Base-by-base conservation (phyloP, 129 eudicot genomes). In the Deinandra increscens region DNA sequence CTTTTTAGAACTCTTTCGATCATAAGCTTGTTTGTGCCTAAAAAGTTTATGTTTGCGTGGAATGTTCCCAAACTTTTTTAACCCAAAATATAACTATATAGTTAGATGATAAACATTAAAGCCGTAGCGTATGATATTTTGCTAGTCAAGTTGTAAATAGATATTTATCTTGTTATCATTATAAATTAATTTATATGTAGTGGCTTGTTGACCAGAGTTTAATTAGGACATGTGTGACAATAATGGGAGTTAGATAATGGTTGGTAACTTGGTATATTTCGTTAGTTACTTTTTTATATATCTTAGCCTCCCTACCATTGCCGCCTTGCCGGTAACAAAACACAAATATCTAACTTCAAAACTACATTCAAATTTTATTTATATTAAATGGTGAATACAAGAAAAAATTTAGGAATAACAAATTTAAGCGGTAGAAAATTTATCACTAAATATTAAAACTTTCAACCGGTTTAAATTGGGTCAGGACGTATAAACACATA, bases 181-280 rank as follows among this genome's bases (percentile, higher is more conserved):
- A 26, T 13, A 20, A 13, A 44, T 17, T 13, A 7, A 20, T 14
- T 22, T 31, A 10, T 26, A 10, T 26, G 62, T 60, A 31, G 65
- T 60, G 65, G 65, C 22, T 33, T 60, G 22, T 60, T 60, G 65
- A 66, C 23, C 41, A 15, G 6, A 42, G 6, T 39, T 42, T 4
- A 42, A 56, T 56, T 15, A 14, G n/a, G 56, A 43, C 56, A 42
- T 9, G 66, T 29, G 19, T 22, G 48, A 58, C 58, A 42, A 70
- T 45, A 56, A 56, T 23, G 56, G 31, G 29, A 23, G 67, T 70
- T 70, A 41, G 66, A 70, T 23, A 70, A 41, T 22, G 75, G 65
- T 42, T 23, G 75, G 67, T 56, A 58, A n/a, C n/a, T n/a, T n/a
- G n/a, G n/a, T 9, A 48, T 70, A n/a, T 56, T 10, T 33, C 18